Base-by-base conservation (phyloP, 169 alveolate genomes). In the Perkinsus olseni region DNA sequence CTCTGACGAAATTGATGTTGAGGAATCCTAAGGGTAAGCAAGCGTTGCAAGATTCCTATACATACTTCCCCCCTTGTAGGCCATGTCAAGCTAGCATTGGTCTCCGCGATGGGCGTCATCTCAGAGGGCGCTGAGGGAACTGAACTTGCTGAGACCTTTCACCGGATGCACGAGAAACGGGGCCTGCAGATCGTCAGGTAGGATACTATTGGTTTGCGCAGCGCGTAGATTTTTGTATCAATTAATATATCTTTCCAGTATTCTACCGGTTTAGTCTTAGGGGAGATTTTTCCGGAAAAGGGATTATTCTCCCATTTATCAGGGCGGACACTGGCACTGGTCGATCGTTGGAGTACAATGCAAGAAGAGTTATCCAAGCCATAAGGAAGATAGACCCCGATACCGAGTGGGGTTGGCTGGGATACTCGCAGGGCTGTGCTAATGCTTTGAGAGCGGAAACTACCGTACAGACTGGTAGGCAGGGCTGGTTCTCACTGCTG, bases 101-200 rank as follows among this genome's bases (percentile, higher is more conserved):
- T 91, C 38, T n/a, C 93, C 24, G 93, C 82, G 0, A 91, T 91
- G 93, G 93, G 93, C 1, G 93, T 91, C 34, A 91, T 91, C 20
- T 39, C 93, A 3, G 93, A 91, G 82, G 93, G 93, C 39, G 93
- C 36, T 28, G 39, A 45, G 38, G 93, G 93, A 28, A 39, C 38
- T 20, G 93, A 91, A 45, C 31, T 91, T 38, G 74, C 48, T 21
- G 62, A 39, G 48, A 39, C 93, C 8, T 91, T 91, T 74, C 39
- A 38, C 20, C 38, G 93, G 82, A 28, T 91, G 74, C 36, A 11
- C 20, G 36, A 39, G n/a, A 39, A 91, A 34, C 0, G 36, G 36
- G 74, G 74, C 4, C 0, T 38, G 39, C 34, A 45, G 62, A 21
- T 91, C 34, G 74, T 91, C 39, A 28, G 93, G 74, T 62, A 28